Conservation (phyloP, 306 rosid species). For the Pyrus pyrifolia region DNA sequence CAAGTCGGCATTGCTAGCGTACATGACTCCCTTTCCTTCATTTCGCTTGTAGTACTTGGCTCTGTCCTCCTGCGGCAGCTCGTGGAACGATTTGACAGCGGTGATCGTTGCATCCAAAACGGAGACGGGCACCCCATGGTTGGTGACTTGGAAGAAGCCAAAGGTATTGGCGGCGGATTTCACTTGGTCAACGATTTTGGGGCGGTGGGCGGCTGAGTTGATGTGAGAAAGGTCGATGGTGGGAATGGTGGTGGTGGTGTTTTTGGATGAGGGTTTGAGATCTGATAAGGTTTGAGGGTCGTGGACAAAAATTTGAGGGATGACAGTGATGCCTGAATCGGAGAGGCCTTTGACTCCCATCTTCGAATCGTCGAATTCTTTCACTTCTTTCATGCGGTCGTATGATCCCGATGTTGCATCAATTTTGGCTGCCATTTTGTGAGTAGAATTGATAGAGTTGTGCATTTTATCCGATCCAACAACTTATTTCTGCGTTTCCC, state of each 20-base stretch:
- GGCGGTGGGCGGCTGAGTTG: constrained; percentile 2
- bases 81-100: constrained; percentile 31
- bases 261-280: constrained; percentile 11
- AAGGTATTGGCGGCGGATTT: constrained; percentile 28
- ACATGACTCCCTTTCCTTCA: constrained; percentile 29
- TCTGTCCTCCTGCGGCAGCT: constrained; percentile 22
- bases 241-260: constrained; percentile 12
- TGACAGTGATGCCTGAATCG: constrained; percentile 32
- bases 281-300: constrained; percentile 25
- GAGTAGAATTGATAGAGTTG: too few species aligned
- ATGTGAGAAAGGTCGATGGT: constrained; percentile 31
- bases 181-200: constrained; percentile 22
- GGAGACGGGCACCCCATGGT: constrained; percentile 23
- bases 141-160: constrained; percentile 51
- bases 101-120: constrained; percentile 14
- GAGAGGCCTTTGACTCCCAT: constrained; percentile 46
- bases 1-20: constrained; percentile 28
- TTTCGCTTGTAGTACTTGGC: constrained; percentile 30
- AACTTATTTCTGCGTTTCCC: too few species aligned
- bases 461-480: too few species aligned
- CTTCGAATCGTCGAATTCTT: constrained; percentile 37
- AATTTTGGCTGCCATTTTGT: background rate
- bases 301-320: constrained; percentile 30
- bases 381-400: constrained; percentile 21
- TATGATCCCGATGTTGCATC: background rate